A percentile compares a stretch with the other conserved stretches of the same genome.
phyloP scores from a whole-genome alignment of 2,329 filamentous ascomycete species.

The Ploettnerulaceae sp. region DNA sequence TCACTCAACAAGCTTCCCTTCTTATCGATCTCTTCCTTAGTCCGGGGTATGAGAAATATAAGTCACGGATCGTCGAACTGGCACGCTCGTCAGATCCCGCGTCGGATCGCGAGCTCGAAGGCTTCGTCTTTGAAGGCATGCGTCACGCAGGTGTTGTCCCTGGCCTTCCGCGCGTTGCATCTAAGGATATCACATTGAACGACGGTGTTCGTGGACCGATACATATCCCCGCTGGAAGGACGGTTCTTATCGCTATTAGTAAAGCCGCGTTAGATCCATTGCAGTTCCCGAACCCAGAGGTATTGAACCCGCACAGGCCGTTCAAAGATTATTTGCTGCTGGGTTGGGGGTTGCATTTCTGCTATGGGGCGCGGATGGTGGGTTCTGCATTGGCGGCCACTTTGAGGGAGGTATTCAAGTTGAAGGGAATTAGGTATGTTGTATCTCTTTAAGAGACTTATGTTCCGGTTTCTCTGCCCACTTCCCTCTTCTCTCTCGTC shows the following conservation, averaged over 20 bases:
- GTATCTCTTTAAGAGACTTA: too few species aligned
- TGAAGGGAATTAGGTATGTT: too few species aligned
- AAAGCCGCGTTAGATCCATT: conserved; percentile 39
- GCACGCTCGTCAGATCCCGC: conserved; percentile 40
- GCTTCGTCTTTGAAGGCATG: conserved; percentile 52
- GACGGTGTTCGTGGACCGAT: conserved; percentile 46
- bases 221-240: conserved; percentile 41
- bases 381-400: conserved; percentile 39
- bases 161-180: conserved; percentile 46
- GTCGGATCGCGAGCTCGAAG: conserved; percentile 44
- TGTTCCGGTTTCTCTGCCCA: too few species aligned
- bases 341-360: conserved; percentile 39
- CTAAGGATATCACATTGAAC: conserved; percentile 38
- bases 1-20: conserved; percentile 49
- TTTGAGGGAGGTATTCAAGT: conserved; percentile 41
- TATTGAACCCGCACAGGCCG: conserved; percentile 40
- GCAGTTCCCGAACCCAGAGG: conserved; percentile 39
- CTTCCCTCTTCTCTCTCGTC: too few species aligned
- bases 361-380: conserved; percentile 38
- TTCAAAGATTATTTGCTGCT: conserved; percentile 38
- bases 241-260: conserved; percentile 41
- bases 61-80: conserved; percentile 46
- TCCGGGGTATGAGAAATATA: conserved; percentile 46
- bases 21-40: conserved; percentile 49
- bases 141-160: conserved; percentile 47